These are phyloP conservation scores for Tricholoma furcatifolium DNA, from an alignment of 768 basidiomycete species.

Conservation along the genomic window DNA sequence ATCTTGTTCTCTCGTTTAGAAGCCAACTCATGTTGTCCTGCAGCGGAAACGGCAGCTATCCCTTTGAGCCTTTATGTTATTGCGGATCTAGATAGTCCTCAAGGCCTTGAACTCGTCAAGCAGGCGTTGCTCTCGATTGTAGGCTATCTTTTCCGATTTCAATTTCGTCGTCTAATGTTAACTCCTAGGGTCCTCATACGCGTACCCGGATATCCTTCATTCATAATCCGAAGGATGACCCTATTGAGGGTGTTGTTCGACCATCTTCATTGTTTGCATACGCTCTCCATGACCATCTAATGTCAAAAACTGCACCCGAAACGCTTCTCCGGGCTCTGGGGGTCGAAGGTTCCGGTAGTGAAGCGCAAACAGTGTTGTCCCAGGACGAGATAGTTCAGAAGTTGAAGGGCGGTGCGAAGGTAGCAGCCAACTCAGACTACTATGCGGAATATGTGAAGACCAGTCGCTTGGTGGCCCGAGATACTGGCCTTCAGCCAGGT, in stretches of 20 bases:
- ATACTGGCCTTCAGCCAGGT: conserved; percentile 59
- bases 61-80: conserved; percentile 63
- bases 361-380: conserved; percentile 38
- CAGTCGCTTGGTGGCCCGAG: conserved; percentile 48
- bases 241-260: conserved; percentile 16
- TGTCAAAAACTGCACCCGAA: conserved; percentile 38
- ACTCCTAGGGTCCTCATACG: conserved; percentile 39
- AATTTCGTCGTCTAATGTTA: background rate
- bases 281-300: conserved; percentile 39
- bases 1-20: background rate
- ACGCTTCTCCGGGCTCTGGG: conserved; percentile 41
- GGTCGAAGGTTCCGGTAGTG: conserved; percentile 18
- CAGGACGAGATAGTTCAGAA: conserved; percentile 28
- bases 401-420: conserved; percentile 32
- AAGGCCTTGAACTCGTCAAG: conserved; percentile 56
- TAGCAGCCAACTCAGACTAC: conserved; percentile 29
- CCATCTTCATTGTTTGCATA: conserved; percentile 50
- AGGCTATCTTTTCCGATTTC: conserved; percentile 15
- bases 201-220: conserved; percentile 70
- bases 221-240: conserved; percentile 55
- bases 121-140: conserved; percentile 71
- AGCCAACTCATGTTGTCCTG: background rate
- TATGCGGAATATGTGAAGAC: conserved; percentile 44
- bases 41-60: conserved; percentile 31
- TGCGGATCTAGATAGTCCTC: conserved; percentile 70